Evolutionary conservation across 2,329 filamentous ascomycete genomes (phyloP).

Genomic region (Phialocephala sp.): DNA sequence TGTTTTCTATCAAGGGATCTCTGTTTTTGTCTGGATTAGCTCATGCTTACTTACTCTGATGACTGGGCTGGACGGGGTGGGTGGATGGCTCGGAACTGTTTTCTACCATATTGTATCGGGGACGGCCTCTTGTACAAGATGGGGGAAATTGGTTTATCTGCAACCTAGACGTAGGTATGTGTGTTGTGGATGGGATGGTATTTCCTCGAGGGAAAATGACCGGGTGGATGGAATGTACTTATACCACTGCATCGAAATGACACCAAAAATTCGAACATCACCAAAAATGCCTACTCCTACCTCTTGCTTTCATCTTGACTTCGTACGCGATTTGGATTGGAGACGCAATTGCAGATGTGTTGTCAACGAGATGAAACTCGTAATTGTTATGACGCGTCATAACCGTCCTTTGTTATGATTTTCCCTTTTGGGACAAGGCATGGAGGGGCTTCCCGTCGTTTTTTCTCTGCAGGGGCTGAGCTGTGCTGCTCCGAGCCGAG

Average conservation of each 20-base stretch:
- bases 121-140: conserved; percentile 15
- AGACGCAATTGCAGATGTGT: no score
- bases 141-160: conserved; percentile 11
- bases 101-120: conserved; percentile 14
- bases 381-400: conserved; percentile 19
- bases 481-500: not conserved
- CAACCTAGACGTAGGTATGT: conserved; percentile 16
- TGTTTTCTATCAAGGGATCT: conserved; percentile 27
- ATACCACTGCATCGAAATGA: conserved; percentile 33
- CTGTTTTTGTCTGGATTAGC: conserved; percentile 20
- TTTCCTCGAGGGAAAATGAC: no score
- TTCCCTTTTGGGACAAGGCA: conserved; percentile 10
- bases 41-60: conserved; percentile 24
- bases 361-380: no score
- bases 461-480: not conserved
- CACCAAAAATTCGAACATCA: conserved; percentile 19
- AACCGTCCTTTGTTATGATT: conserved; percentile 23
- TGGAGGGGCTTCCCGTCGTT: not conserved
- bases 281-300: not conserved
- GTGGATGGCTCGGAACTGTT: conserved; percentile 18
- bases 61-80: conserved; percentile 13
- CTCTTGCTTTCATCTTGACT: not conserved
- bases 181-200: conserved; percentile 11
- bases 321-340: not conserved
- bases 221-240: conserved; percentile 29